Percentiles rank a stretch among this genome's conserved stretches.
Conservation (phyloP, 495 filamentous ascomycete species). For the Aspergillus indologenus region DNA sequence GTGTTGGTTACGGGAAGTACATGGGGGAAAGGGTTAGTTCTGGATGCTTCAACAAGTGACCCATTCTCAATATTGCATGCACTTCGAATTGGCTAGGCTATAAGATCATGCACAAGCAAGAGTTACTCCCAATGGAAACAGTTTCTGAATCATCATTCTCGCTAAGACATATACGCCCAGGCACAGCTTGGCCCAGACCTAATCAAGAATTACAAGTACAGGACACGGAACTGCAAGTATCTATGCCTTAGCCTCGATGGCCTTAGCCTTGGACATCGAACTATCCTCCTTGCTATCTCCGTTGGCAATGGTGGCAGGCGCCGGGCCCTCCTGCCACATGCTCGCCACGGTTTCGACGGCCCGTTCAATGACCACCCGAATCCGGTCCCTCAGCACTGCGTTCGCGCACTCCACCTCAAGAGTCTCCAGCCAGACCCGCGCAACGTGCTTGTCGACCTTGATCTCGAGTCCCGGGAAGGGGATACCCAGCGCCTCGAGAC, state of each 20-base stretch:
- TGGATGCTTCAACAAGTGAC: too few relatives aligned
- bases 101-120: not conserved
- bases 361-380: conserved; percentile 84
- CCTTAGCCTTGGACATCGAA: conserved; percentile 23
- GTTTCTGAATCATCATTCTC: not conserved
- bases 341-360: conserved; percentile 88
- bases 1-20: too few relatives aligned
- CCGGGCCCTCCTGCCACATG: conserved; percentile 52
- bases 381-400: conserved; percentile 69
- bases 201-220: not conserved
- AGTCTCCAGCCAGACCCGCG: conserved; percentile 86
- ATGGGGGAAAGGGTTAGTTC: too few relatives aligned
- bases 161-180: not conserved
- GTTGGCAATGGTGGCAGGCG: conserved; percentile 18
- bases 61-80: too few relatives aligned
- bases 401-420: conserved; percentile 83
- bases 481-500: conserved; percentile 76
- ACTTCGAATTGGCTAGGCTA: too few relatives aligned
- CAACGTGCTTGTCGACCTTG: conserved; percentile 81
- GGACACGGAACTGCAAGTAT: not conserved
- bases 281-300: conserved; percentile 18
- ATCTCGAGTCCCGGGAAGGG: conserved; percentile 87
- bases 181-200: not conserved
- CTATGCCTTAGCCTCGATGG: conserved; percentile 30
- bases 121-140: not conserved